These are phyloP conservation scores for Penicillium argentinense DNA, from an alignment of 495 filamentous ascomycete genomes.

Conservation along the genomic window DNA sequence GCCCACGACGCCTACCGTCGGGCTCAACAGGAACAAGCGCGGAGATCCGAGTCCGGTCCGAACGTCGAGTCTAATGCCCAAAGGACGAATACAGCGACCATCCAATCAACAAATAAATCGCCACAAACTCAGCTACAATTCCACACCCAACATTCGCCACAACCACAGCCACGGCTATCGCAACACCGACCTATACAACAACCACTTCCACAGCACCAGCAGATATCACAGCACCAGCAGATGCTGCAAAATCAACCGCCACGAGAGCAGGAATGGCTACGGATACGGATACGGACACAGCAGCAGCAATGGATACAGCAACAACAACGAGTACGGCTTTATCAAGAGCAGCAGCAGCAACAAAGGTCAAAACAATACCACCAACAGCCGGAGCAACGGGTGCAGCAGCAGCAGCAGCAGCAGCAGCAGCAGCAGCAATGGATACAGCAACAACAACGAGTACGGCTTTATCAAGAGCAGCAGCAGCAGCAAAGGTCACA, in stretches of 20 bases:
- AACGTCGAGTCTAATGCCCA: too few species aligned
- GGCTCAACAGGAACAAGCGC: too few species aligned
- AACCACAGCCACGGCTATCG: too few species aligned
- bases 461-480: neutral
- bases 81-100: too few species aligned
- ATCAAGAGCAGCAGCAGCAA: neutral
- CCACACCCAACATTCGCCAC: too few species aligned
- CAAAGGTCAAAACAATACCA: neutral
- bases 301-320: slow-evolving; percentile 1
- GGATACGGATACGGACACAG: neutral
- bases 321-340: neutral
- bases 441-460: slow-evolving; percentile 1
- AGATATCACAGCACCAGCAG: neutral
- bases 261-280: neutral
- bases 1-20: too few species aligned
- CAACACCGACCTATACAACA: too few species aligned
- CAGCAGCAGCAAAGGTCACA: neutral
- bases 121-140: too few species aligned
- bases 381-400: neutral
- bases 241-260: slow-evolving; percentile 1
- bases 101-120: too few species aligned
- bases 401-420: neutral
- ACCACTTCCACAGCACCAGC: too few species aligned
- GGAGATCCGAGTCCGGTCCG: too few species aligned
- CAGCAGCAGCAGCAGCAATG: neutral